phyloP scores from a whole-genome alignment of 2,329 filamentous ascomycete genomes.

The Fusarium sp. region DNA sequence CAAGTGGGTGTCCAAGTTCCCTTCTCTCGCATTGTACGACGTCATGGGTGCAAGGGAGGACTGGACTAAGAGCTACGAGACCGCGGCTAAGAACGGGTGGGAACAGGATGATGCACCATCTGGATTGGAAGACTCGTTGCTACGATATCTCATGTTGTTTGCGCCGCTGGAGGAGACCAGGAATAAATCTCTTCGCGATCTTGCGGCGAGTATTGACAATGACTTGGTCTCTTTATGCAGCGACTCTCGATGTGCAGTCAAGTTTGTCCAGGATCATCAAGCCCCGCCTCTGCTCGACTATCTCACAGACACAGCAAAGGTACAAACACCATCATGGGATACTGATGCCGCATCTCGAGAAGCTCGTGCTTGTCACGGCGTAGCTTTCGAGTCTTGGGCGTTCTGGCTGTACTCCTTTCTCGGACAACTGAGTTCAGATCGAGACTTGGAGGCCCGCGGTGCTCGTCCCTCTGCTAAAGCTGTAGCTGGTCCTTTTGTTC shows the following conservation, averaged over 20 bases:
- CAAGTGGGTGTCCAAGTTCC: constrained; percentile 56
- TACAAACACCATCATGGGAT: constrained; percentile 48
- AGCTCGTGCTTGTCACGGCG: constrained; percentile 50
- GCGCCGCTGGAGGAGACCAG: constrained; percentile 46
- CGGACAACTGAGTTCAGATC: constrained; percentile 53
- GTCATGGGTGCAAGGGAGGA: constrained; percentile 52
- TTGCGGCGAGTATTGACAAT: constrained; percentile 51
- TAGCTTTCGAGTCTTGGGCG: constrained; percentile 55
- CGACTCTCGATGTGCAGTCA: constrained; percentile 50
- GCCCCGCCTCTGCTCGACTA: constrained; percentile 52
- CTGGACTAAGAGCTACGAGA: constrained; percentile 49
- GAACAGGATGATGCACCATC: constrained; percentile 43
- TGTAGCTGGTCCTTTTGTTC: constrained; percentile 52
- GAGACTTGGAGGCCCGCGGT: constrained; percentile 47
- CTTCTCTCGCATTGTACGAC: constrained; percentile 59
- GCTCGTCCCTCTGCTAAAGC: constrained; percentile 45
- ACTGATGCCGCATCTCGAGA: constrained; percentile 46
- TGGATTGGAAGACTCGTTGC: constrained; percentile 49
- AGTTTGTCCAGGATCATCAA: constrained; percentile 47
- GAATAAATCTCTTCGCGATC: constrained; percentile 40
- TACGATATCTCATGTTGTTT: constrained; percentile 53
- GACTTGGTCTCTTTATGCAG: constrained; percentile 51
- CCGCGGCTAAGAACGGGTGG: constrained; percentile 51
- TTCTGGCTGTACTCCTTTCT: constrained; percentile 58
- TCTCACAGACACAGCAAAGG: constrained; percentile 50